A percentile compares a stretch with the other conserved stretches of the same genome.
Conservation (phyloP, 1,284 basidiomycete species). For the Ustilago cynodontis region DNA sequence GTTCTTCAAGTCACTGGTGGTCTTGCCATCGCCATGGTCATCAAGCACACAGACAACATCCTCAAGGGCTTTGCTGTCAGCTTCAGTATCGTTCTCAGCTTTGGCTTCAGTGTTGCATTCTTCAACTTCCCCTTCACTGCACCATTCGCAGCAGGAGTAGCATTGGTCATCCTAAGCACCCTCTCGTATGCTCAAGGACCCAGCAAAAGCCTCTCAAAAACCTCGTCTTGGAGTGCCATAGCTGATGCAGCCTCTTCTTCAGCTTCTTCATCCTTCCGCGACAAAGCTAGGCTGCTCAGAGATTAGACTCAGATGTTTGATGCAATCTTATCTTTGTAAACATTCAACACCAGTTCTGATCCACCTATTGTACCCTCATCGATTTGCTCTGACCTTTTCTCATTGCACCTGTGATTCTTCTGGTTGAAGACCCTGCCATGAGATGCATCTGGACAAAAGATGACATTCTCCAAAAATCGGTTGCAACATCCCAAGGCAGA, state of each 20-base stretch:
- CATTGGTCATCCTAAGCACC: conserved; percentile 85
- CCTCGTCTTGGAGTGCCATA: conserved; percentile 20
- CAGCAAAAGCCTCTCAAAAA: conserved; percentile 11
- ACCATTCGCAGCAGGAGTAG: conserved; percentile 84
- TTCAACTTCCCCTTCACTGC: conserved; percentile 89
- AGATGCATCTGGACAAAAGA: no score
- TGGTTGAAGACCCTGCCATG: no score
- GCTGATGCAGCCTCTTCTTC: conserved; percentile 31
- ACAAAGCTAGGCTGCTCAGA: conserved; percentile 38
- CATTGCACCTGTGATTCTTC: no score
- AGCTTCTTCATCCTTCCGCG: conserved; percentile 22
- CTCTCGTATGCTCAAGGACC: conserved; percentile 77
- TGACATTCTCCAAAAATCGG: no score
- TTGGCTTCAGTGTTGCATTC: conserved; percentile 86
- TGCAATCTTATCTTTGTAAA: not conserved
- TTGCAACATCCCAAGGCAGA: no score
- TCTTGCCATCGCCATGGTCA: conserved; percentile 82
- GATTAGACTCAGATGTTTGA: conserved; percentile 4
- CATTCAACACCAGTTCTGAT: no score
- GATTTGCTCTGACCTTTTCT: no score
- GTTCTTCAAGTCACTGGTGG: conserved; percentile 89
- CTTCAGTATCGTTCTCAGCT: conserved; percentile 90
- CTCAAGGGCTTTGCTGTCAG: conserved; percentile 85
- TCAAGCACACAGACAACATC: conserved; percentile 73
- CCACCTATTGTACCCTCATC: no score